A percentile compares a stretch with the other conserved stretches of the same genome.
phyloP scores from a whole-genome alignment of 2,329 filamentous ascomycete genomes.

The Xylogone sp. region DNA sequence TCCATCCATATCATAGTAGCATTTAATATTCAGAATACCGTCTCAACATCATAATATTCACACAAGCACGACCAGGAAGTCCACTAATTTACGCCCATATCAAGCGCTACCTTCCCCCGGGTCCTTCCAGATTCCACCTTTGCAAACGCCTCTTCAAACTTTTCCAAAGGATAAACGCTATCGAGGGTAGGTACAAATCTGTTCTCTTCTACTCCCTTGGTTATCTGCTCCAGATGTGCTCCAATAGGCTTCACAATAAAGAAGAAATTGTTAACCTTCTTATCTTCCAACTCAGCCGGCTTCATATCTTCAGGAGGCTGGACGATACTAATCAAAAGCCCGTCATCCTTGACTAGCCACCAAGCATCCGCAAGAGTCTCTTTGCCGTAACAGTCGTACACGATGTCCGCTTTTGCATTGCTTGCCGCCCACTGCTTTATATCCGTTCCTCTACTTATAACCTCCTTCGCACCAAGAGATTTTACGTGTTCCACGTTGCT shows the following conservation, averaged over 20 bases:
- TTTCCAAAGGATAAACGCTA: conserved; percentile 36
- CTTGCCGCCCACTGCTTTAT: conserved; percentile 29
- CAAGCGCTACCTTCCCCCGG: conserved; percentile 39
- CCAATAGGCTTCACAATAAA: conserved; percentile 38
- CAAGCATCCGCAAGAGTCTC: conserved; percentile 37
- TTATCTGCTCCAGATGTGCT: conserved; percentile 32
- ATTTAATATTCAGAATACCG: too few relatives aligned
- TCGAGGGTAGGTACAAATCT: conserved; percentile 34
- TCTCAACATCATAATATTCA: too few relatives aligned
- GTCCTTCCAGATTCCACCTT: conserved; percentile 35
- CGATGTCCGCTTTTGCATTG: conserved; percentile 34
- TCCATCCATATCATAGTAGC: too few relatives aligned
- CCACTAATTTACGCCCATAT: conserved; percentile 15
- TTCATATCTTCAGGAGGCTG: conserved; percentile 30
- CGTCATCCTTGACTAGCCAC: conserved; percentile 34
- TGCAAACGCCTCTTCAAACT: conserved; percentile 35
- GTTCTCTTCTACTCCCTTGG: conserved; percentile 34
- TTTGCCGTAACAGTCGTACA: conserved; percentile 41
- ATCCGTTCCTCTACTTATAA: conserved; percentile 31
- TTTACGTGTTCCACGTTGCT: conserved; percentile 35
- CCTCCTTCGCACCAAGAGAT: conserved; percentile 35
- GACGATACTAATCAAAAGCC: conserved; percentile 35
- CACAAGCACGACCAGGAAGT: too few relatives aligned
- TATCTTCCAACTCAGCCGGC: conserved; percentile 24
- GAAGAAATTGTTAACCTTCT: conserved; percentile 32